Percentiles rank a stretch among this genome's conserved stretches.
These are phyloP conservation scores for Hortiboletus campestris DNA, from an alignment of 768 basidiomycete genomes.

Conservation along the genomic window DNA sequence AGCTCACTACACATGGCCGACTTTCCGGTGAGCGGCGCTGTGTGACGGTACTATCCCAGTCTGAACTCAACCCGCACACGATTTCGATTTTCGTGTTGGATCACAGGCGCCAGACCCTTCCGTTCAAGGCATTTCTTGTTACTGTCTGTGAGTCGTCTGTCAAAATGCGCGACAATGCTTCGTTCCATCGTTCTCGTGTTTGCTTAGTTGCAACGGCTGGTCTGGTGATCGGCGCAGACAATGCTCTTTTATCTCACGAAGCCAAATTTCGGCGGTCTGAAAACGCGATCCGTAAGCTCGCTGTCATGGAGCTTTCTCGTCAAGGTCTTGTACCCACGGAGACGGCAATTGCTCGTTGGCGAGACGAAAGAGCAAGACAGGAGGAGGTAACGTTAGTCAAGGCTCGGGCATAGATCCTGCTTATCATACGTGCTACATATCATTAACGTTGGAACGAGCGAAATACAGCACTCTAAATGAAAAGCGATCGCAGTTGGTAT, in stretches of 20 bases:
- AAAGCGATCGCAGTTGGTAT: neutral
- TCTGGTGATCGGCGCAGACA: conserved; percentile 73
- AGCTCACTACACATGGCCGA: conserved; percentile 69
- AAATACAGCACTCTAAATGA: conserved; percentile 22
- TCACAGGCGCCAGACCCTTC: conserved; percentile 70
- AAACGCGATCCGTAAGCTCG: conserved; percentile 66
- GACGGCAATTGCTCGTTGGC: conserved; percentile 82
- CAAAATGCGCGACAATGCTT: neutral
- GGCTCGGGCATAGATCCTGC: conserved; percentile 1
- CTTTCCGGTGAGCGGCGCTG: conserved; percentile 53
- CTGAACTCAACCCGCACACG: neutral
- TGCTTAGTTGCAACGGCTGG: conserved; percentile 59
- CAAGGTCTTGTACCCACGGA: conserved; percentile 80
- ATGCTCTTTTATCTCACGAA: conserved; percentile 72
- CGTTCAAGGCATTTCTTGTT: conserved; percentile 79
- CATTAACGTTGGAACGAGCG: conserved; percentile 1
- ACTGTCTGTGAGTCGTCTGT: conserved; percentile 54
- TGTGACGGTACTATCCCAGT: neutral
- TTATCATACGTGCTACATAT: conserved; percentile 15
- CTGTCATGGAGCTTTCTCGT: conserved; percentile 69
- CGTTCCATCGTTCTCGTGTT: neutral
- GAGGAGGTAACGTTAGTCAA: conserved; percentile 6
- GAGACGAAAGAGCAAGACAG: conserved; percentile 39
- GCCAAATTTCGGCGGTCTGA: conserved; percentile 62
- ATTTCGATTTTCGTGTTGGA: neutral